These are phyloP conservation scores for Brasenia schreberi DNA, from an alignment of 164 flowering plant species.

Conservation along the genomic window DNA sequence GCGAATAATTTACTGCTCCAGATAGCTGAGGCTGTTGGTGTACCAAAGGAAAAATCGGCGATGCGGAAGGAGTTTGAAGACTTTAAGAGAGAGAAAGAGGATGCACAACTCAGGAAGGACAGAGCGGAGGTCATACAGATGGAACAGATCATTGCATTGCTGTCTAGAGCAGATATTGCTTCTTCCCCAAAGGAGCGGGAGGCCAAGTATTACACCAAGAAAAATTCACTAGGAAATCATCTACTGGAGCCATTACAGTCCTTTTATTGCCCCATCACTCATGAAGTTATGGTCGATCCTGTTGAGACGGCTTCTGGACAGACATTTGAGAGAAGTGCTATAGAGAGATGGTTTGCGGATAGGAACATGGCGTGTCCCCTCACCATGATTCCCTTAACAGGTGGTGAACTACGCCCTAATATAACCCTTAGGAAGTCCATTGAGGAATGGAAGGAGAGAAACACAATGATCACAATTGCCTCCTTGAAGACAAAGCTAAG, in stretches of 20 bases:
- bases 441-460: slow-evolving; percentile 78
- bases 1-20: slow-evolving; percentile 43
- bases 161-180: slow-evolving; percentile 58
- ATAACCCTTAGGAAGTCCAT: slow-evolving; percentile 60
- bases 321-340: slow-evolving; percentile 65
- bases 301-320: slow-evolving; percentile 69
- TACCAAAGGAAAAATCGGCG: slow-evolving; percentile 30
- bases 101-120: slow-evolving; percentile 37
- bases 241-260: slow-evolving; percentile 60
- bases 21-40: slow-evolving; percentile 58
- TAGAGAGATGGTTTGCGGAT: slow-evolving; percentile 52
- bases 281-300: slow-evolving; percentile 63
- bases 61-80: slow-evolving; percentile 51
- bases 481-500: slow-evolving; percentile 29
- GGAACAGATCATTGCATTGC: slow-evolving; percentile 70
- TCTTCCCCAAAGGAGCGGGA: slow-evolving; percentile 44
- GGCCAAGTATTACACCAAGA: slow-evolving; percentile 29
- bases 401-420: slow-evolving; percentile 41
- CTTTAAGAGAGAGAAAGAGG: slow-evolving; percentile 54
- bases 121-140: slow-evolving; percentile 65
- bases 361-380: slow-evolving; percentile 46
- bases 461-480: slow-evolving; percentile 51
- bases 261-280: slow-evolving; percentile 55
- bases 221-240: slow-evolving; percentile 48
- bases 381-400: slow-evolving; percentile 33